Evolutionary conservation across 2,329 filamentous ascomycete species (phyloP).

Genomic region (Taxawa tesnikishii): DNA sequence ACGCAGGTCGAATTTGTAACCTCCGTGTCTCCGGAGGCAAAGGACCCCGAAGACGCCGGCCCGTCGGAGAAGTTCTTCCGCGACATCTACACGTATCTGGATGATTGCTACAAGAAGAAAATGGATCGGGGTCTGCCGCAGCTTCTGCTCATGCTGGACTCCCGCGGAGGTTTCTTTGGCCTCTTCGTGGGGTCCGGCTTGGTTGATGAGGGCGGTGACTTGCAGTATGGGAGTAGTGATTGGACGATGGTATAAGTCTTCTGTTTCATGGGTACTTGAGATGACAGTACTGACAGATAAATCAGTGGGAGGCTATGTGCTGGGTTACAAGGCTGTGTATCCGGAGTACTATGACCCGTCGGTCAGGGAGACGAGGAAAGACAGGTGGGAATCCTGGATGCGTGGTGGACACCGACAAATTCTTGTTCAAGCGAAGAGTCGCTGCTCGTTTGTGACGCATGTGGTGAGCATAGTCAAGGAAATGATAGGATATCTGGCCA

Average conservation of each 20-base stretch:
- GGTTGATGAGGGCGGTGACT: constrained; percentile 12
- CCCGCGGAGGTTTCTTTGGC: constrained; percentile 16
- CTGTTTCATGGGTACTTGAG: no score
- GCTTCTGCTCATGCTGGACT: constrained; percentile 15
- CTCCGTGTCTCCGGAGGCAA: no score
- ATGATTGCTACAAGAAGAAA: constrained; percentile 15
- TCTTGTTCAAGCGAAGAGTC: background rate
- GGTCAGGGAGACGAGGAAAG: constrained; percentile 6
- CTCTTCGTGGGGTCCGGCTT: constrained; percentile 13
- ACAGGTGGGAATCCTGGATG: no score
- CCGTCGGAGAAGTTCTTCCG: constrained; percentile 16
- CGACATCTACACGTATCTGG: constrained; percentile 17
- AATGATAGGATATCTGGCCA: no score
- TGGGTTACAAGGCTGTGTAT: constrained; percentile 8
- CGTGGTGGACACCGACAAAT: background rate
- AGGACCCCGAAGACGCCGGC: constrained; percentile 11
- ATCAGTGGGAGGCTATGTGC: constrained; percentile 6
- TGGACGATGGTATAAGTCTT: constrained; percentile 14
- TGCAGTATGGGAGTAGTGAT: constrained; percentile 15
- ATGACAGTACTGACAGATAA: no score
- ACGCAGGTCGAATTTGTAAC: no score
- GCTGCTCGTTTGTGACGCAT: no score
- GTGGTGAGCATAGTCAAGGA: no score
- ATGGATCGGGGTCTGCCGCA: constrained; percentile 14
- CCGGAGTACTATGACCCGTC: constrained; percentile 8